Conservation (phyloP, 1,139 yeast species). For the Sugiyamaella paludigena region DNA sequence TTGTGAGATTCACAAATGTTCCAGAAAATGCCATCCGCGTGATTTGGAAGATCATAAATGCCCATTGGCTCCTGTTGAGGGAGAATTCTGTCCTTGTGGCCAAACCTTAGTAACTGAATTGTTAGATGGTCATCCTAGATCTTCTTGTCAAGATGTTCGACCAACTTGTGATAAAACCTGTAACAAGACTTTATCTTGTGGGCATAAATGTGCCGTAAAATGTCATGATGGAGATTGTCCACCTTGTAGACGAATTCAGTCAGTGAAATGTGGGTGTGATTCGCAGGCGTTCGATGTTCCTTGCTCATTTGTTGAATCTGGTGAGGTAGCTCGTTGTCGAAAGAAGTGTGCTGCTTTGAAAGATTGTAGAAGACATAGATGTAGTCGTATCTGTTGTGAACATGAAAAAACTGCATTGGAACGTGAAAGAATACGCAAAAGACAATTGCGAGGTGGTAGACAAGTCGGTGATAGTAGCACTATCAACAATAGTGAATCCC, state of each 20-base stretch:
- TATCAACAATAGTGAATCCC: constrained; percentile 43
- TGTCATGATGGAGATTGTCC: constrained; percentile 81
- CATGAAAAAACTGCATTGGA: constrained; percentile 61
- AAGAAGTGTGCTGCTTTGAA: constrained; percentile 73
- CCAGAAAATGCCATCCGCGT: constrained; percentile 57
- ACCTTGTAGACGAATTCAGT: constrained; percentile 51
- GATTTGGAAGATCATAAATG: constrained; percentile 49
- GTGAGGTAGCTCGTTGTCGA: constrained; percentile 59
- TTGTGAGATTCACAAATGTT: constrained; percentile 67
- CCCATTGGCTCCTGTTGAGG: constrained; percentile 57
- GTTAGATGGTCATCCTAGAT: constrained; percentile 45
- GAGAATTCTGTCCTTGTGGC: constrained; percentile 79
- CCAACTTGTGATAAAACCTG: constrained; percentile 71
- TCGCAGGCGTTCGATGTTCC: constrained; percentile 55
- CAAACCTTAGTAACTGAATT: constrained; percentile 43
- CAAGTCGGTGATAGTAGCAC: constrained; percentile 23
- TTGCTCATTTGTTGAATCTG: constrained; percentile 55
- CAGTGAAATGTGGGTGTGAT: constrained; percentile 53
- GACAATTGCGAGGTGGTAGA: constrained; percentile 38
- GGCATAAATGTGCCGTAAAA: constrained; percentile 60
- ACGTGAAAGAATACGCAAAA: constrained; percentile 59
- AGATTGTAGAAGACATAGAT: constrained; percentile 80
- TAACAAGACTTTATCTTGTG: constrained; percentile 63
- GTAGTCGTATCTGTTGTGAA: constrained; percentile 66
- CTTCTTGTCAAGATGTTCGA: constrained; percentile 58